These are phyloP conservation scores for Lichenothelia convexa DNA, from an alignment of 495 filamentous ascomycete genomes.

Conservation along the genomic window DNA sequence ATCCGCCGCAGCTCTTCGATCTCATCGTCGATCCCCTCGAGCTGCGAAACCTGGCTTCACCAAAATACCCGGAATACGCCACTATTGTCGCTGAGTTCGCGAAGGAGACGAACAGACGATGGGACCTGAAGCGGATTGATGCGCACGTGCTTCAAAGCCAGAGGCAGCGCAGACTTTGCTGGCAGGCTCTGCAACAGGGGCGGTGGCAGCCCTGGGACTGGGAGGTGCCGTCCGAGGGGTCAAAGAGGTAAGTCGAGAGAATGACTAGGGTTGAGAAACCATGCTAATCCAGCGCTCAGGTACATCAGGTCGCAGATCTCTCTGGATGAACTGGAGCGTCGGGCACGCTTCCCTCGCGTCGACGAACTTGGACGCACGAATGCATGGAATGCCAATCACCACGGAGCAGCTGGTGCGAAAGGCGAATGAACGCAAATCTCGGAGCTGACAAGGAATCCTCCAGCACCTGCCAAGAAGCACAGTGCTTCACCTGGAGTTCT, in stretches of 20 bases:
- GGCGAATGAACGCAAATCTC: too few relatives aligned
- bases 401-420: neutral
- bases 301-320: conserved; percentile 53
- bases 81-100: conserved; percentile 40
- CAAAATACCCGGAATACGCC: conserved; percentile 27
- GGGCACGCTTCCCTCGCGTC: conserved; percentile 44
- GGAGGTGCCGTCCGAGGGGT: conserved; percentile 51
- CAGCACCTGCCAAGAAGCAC: too few relatives aligned
- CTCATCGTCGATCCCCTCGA: conserved; percentile 55
- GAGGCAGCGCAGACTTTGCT: conserved; percentile 51
- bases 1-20: conserved; percentile 65
- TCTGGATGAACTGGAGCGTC: conserved; percentile 49
- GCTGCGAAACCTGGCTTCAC: conserved; percentile 43
- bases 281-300: too few relatives aligned
- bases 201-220: conserved; percentile 59
- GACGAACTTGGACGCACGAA: conserved; percentile 32
- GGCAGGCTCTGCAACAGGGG: conserved; percentile 54
- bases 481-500: too few relatives aligned
- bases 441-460: too few relatives aligned
- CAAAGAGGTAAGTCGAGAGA: conserved; percentile 51
- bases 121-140: conserved; percentile 58
- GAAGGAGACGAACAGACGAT: conserved; percentile 43
- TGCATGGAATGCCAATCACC: neutral
- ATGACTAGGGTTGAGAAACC: conserved; percentile 1
- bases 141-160: conserved; percentile 50